Conservation (phyloP, 805 yeast species). For the Candida dendrica region DNA sequence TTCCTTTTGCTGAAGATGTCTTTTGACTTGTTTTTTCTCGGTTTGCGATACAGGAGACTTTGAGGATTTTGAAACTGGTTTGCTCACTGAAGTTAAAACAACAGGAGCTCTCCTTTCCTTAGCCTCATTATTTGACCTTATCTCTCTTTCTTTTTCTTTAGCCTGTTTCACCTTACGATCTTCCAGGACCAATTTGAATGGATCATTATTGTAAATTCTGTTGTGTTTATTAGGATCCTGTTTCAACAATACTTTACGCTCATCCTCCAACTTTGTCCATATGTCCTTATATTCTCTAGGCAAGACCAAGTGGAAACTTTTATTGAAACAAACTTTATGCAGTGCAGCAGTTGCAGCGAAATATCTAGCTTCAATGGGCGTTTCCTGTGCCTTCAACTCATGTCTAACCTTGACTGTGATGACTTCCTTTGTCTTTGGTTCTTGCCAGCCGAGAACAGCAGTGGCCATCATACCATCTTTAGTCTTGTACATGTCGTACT, state of each 20-base stretch:
- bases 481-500: slow-evolving; percentile 57
- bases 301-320: slow-evolving; percentile 78
- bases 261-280: slow-evolving; percentile 68
- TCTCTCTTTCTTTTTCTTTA: slow-evolving; percentile 38
- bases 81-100: slow-evolving; percentile 27
- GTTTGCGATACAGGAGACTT: neutral
- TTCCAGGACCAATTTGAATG: slow-evolving; percentile 65
- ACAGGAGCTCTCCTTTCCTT: slow-evolving; percentile 43
- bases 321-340: slow-evolving; percentile 70
- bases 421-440: slow-evolving; percentile 73
- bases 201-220: slow-evolving; percentile 58
- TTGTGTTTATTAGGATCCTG: slow-evolving; percentile 41
- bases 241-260: slow-evolving; percentile 42
- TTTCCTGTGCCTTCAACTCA: slow-evolving; percentile 57
- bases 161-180: slow-evolving; percentile 38
- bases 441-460: slow-evolving; percentile 59
- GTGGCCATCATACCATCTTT: slow-evolving; percentile 58
- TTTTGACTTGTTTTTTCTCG: slow-evolving; percentile 5
- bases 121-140: slow-evolving; percentile 38
- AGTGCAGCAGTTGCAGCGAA: slow-evolving; percentile 84
- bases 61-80: slow-evolving; percentile 4
- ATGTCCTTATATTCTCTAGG: slow-evolving; percentile 75
- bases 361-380: slow-evolving; percentile 86
- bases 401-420: slow-evolving; percentile 49
- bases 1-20: slow-evolving; percentile 8